Conservation (phyloP, 2,329 filamentous ascomycete genomes). For the Verticillium longisporum region DNA sequence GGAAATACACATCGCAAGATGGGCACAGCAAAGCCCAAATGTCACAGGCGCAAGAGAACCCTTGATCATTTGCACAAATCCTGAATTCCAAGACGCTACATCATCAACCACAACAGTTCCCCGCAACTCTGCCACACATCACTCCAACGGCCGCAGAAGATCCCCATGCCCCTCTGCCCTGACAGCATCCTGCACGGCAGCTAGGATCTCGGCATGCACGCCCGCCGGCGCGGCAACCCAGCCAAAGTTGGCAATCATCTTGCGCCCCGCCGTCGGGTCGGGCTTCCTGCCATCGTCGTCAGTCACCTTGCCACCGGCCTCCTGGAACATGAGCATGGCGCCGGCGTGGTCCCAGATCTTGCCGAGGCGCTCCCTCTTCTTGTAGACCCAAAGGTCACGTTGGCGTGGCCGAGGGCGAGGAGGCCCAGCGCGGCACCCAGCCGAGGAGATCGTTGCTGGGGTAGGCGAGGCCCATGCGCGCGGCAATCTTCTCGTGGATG, state of each 20-base stretch:
- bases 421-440: conserved; percentile 51
- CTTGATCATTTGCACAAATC: no score
- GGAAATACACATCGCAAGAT: no score
- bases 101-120: no score
- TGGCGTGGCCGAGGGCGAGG: conserved; percentile 44
- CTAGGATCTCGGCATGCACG: conserved; percentile 36
- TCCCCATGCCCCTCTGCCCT: conserved; percentile 23
- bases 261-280: conserved; percentile 41
- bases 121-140: no score
- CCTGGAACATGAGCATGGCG: conserved; percentile 51
- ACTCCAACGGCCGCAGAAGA: conserved; percentile 14
- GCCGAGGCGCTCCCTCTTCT: conserved; percentile 34
- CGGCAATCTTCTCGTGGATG: conserved; percentile 37
- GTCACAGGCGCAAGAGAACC: no score
- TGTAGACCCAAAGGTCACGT: conserved; percentile 51
- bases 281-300: conserved; percentile 45
- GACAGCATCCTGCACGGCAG: conserved; percentile 24
- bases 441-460: conserved; percentile 46
- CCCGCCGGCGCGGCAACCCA: conserved; percentile 45
- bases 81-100: no score
- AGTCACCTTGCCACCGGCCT: conserved; percentile 47
- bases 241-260: conserved; percentile 44
- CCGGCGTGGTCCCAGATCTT: conserved; percentile 57
- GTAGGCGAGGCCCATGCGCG: conserved; percentile 31
- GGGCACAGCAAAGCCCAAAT: no score